These are phyloP conservation scores for Colletotrichum endophyticum DNA, from an alignment of 2,329 filamentous ascomycete genomes.

Conservation along the genomic window DNA sequence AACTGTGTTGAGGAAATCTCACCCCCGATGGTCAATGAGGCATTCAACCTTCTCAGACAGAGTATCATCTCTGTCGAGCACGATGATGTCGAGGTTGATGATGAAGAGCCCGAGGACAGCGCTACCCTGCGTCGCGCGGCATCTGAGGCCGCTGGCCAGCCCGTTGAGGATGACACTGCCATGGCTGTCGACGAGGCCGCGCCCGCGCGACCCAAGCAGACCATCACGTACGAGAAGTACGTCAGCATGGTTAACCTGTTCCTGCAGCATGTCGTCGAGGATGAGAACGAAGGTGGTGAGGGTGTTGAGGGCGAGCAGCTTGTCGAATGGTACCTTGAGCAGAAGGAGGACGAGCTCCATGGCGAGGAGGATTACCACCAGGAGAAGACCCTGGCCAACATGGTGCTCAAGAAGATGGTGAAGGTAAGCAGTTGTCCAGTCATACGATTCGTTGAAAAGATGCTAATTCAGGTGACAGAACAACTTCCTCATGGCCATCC, in stretches of 20 bases:
- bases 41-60: conserved; percentile 87
- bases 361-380: conserved; percentile 80
- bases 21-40: conserved; percentile 85
- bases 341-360: conserved; percentile 79
- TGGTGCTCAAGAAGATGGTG: conserved; percentile 95
- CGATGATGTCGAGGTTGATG: conserved; percentile 94
- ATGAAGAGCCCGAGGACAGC: conserved; percentile 65
- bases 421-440: conserved; percentile 64
- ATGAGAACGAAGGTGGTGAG: conserved; percentile 77
- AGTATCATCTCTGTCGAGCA: conserved; percentile 98
- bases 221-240: conserved; percentile 96
- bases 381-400: conserved; percentile 75
- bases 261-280: conserved; percentile 81
- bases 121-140: conserved; percentile 46
- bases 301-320: conserved; percentile 86
- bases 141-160: conserved; percentile 46
- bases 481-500: conserved; percentile 84
- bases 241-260: conserved; percentile 87
- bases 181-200: conserved; percentile 42
- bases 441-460: conserved; percentile 42
- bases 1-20: conserved; percentile 94
- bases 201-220: conserved; percentile 69
- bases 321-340: conserved; percentile 89
- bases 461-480: conserved; percentile 60
- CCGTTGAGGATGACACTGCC: conserved; percentile 51